phyloP scores from a whole-genome alignment of 2,329 filamentous ascomycete genomes.

The Colletotrichum sp. region DNA sequence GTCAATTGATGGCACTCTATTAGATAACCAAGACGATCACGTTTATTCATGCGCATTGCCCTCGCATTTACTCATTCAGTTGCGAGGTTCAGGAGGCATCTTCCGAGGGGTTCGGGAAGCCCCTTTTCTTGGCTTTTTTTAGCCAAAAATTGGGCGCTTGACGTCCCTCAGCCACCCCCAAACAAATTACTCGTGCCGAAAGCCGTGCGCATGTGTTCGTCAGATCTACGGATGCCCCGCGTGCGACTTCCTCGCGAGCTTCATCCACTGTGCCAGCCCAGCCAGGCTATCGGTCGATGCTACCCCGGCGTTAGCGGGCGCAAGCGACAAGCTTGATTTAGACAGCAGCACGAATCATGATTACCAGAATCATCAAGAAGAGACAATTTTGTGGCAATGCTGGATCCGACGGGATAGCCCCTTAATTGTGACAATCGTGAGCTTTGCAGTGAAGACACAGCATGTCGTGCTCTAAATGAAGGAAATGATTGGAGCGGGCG shows the following conservation, averaged over 20 bases:
- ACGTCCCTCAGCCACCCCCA: background rate
- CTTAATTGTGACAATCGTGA: background rate
- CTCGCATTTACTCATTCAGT: background rate
- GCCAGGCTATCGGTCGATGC: background rate
- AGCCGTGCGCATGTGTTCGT: background rate
- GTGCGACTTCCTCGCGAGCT: background rate
- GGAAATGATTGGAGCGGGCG: background rate
- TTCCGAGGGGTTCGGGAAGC: background rate
- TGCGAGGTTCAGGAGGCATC: background rate
- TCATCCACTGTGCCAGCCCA: background rate
- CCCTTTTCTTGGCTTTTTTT: background rate
- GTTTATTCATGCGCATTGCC: background rate
- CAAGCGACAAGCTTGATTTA: background rate
- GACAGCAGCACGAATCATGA: background rate
- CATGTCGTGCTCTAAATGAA: rapidly evolving
- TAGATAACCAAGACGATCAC: background rate
- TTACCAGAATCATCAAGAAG: background rate
- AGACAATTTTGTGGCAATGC: background rate
- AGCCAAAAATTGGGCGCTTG: background rate
- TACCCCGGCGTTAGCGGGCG: background rate
- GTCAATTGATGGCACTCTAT: background rate
- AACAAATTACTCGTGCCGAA: background rate
- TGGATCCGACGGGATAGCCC: background rate
- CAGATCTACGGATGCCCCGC: background rate
- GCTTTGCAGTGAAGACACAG: background rate